These are phyloP conservation scores for Digitaria exilis DNA, from an alignment of 202 grass and related monocot species.

Conservation along the genomic window DNA sequence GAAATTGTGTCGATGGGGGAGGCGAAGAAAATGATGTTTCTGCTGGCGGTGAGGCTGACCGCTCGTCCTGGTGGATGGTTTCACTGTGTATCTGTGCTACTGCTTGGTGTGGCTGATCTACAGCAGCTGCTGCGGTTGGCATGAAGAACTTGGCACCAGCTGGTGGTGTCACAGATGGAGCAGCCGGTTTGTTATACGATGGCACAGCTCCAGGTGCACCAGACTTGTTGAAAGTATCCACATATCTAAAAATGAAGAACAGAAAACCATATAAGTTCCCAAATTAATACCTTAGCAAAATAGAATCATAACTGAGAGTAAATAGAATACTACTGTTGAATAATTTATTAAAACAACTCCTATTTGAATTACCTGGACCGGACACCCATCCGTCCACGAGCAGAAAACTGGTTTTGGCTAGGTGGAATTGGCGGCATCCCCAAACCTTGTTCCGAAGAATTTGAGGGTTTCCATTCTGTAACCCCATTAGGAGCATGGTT, in stretches of 20 bases:
- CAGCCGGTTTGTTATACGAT: slow-evolving; percentile 70
- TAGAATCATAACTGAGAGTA: neutral
- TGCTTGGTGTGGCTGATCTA: slow-evolving; percentile 49
- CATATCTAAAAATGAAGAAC: slow-evolving; percentile 58
- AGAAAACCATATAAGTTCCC: slow-evolving; percentile 7
- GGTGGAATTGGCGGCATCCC: slow-evolving; percentile 85
- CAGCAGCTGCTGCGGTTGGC: slow-evolving; percentile 42
- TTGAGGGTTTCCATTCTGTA: slow-evolving; percentile 46
- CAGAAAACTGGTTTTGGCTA: slow-evolving; percentile 94
- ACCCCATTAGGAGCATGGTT: slow-evolving; percentile 49
- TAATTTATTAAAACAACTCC: too few relatives aligned
- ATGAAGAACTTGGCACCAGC: slow-evolving; percentile 82
- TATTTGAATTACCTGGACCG: slow-evolving; percentile 72
- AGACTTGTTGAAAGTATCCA: slow-evolving; percentile 95
- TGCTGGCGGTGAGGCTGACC: slow-evolving; percentile 44
- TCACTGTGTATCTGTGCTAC: slow-evolving; percentile 49
- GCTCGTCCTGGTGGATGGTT: slow-evolving; percentile 42
- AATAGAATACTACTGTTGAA: neutral
- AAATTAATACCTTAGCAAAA: slow-evolving; percentile 15
- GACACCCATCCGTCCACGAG: slow-evolving; percentile 77
- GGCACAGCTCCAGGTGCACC: slow-evolving; percentile 44
- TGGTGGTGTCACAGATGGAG: slow-evolving; percentile 58
- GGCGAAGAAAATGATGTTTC: slow-evolving; percentile 70
- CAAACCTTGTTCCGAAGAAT: slow-evolving; percentile 50
- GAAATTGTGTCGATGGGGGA: slow-evolving; percentile 46